Evolutionary conservation across 148 eudicot species (phyloP).

Genomic region (Rhododendron vialii): DNA sequence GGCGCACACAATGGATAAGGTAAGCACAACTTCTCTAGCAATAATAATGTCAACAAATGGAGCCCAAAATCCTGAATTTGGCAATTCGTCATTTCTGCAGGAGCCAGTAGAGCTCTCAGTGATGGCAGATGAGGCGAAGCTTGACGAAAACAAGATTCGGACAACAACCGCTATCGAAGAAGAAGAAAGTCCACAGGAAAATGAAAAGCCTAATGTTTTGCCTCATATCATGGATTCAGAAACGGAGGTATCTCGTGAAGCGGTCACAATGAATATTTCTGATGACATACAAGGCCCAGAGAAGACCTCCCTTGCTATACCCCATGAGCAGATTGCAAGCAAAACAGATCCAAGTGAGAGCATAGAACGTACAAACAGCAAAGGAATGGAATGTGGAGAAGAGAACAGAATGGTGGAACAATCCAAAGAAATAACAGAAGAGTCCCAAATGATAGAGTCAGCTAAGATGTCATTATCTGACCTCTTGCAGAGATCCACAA

Average conservation of each 20-base stretch:
- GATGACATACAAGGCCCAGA: constrained; percentile 14
- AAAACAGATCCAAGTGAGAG: constrained; percentile 13
- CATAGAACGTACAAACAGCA: constrained; percentile 1
- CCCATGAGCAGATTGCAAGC: constrained; percentile 18
- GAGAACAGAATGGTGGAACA: constrained; percentile 12
- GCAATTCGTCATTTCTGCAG: constrained; percentile 20
- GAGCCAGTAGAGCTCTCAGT: constrained; percentile 1
- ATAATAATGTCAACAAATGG: neutral
- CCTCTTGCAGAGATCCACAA: constrained; percentile 13
- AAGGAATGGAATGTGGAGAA: constrained; percentile 10
- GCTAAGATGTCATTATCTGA: constrained; percentile 19
- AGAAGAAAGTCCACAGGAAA: constrained; percentile 6
- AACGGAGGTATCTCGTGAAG: constrained; percentile 3
- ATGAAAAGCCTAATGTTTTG: constrained; percentile 17
- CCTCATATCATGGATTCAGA: constrained; percentile 14
- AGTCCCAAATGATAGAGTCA: constrained; percentile 13
- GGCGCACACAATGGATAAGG: constrained; percentile 21
- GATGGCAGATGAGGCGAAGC: constrained; percentile 9
- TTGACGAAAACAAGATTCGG: constrained; percentile 6
- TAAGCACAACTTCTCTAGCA: constrained; percentile 9
- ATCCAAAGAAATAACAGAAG: constrained; percentile 8
- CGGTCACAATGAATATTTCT: constrained; percentile 6
- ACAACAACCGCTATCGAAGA: constrained; percentile 13
- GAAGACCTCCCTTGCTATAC: constrained; percentile 7
- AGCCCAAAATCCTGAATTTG: neutral